A percentile compares a stretch with the other conserved stretches of the same genome.
Evolutionary conservation across 495 filamentous ascomycete species (phyloP).

Genomic region (Thermochaetoides thermophila): DNA sequence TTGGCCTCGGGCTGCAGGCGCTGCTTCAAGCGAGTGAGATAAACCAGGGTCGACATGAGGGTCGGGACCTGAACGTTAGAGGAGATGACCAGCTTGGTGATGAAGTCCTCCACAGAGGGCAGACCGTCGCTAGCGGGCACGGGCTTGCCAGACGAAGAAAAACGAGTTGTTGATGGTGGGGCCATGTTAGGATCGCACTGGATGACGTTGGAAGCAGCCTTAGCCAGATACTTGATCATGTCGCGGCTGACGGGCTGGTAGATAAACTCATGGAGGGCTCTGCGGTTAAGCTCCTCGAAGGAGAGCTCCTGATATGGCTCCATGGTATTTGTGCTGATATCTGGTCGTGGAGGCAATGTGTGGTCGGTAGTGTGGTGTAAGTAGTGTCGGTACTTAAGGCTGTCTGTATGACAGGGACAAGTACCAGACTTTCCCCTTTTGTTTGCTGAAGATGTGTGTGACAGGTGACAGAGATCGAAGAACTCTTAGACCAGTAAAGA

Average conservation of each 20-base stretch:
- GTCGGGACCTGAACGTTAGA: slow-evolving; percentile 96
- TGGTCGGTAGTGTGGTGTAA: slow-evolving; percentile 1
- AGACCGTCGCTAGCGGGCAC: slow-evolving; percentile 32
- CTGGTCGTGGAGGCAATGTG: slow-evolving; percentile 4
- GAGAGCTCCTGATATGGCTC: slow-evolving; percentile 22
- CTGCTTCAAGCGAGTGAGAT: slow-evolving; percentile 68
- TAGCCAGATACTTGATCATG: slow-evolving; percentile 77
- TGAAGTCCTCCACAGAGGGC: slow-evolving; percentile 78
- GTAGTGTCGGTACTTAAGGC: slow-evolving; percentile 7
- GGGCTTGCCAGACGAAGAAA: slow-evolving; percentile 47
- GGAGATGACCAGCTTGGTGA: slow-evolving; percentile 72
- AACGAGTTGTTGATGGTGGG: slow-evolving; percentile 45
- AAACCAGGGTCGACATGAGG: slow-evolving; percentile 90
- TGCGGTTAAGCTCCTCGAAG: slow-evolving; percentile 46
- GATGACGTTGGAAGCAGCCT: slow-evolving; percentile 75
- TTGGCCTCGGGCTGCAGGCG: slow-evolving; percentile 88
- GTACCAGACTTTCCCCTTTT: too few relatives aligned
- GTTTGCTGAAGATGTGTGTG: too few relatives aligned
- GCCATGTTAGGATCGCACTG: slow-evolving; percentile 58
- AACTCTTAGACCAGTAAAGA: too few relatives aligned
- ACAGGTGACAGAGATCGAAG: too few relatives aligned
- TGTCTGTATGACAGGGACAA: slow-evolving; percentile 7
- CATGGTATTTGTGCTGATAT: slow-evolving; percentile 17
- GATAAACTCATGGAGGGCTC: slow-evolving; percentile 81
- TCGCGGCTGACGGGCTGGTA: slow-evolving; percentile 61